Conservation (phyloP, 176 grass and related monocot genomes). For the Saccharum officinarum region DNA sequence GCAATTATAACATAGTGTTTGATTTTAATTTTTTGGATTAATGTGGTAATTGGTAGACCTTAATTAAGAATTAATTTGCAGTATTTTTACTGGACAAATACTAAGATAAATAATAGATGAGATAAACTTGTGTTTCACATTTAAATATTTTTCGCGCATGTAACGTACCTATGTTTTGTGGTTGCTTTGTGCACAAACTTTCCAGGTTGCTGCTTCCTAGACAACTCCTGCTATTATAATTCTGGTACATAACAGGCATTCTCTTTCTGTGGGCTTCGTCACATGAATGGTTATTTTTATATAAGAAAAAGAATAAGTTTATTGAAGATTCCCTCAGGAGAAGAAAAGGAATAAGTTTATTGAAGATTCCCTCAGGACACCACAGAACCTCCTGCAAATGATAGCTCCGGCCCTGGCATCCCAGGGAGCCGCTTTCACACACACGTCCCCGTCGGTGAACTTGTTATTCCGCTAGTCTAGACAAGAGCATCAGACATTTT, state of each 20-base stretch:
- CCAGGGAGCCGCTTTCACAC: constrained; percentile 26
- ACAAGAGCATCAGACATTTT: constrained; percentile 30
- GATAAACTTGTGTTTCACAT: too few relatives aligned
- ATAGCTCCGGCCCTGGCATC: neutral
- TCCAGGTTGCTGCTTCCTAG: neutral
- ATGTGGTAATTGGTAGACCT: too few relatives aligned
- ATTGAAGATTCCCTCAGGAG: neutral
- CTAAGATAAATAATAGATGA: too few relatives aligned
- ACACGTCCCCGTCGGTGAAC: constrained; percentile 1
- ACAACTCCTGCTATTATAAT: neutral
- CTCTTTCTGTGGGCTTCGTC: constrained; percentile 5
- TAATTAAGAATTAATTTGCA: too few relatives aligned
- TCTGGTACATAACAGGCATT: neutral
- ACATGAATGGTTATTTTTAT: neutral
- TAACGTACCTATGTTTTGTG: neutral
- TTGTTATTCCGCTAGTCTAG: neutral
- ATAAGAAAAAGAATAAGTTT: too few relatives aligned
- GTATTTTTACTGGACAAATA: too few relatives aligned
- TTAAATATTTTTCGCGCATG: too few relatives aligned
- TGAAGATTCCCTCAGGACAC: neutral
- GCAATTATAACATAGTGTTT: too few relatives aligned
- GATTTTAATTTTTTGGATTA: too few relatives aligned
- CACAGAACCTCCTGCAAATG: constrained; percentile 19
- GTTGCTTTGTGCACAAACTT: neutral
- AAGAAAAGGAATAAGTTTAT: neutral